Base-by-base conservation (phyloP, 2,329 filamentous ascomycete species). In the Fusarium odoratissimum region DNA sequence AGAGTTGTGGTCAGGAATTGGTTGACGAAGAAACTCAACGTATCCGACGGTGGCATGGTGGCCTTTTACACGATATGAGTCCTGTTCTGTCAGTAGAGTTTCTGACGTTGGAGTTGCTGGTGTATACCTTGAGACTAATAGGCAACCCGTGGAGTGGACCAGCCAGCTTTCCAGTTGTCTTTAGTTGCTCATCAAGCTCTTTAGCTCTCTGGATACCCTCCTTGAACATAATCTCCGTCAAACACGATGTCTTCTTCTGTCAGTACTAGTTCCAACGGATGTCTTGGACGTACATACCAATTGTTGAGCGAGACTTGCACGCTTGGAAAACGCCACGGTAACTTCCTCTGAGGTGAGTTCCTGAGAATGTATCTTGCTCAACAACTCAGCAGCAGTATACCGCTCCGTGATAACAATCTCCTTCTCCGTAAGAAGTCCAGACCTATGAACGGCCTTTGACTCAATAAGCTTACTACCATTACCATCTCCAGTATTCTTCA, bases 31-130 rank as follows among this genome's bases (percentile, higher is more conserved):
- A n/a, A 77, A 79, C 8, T 74, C 68, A 23, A 78, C 62, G 14
- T 77, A 73, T 14, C 78, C 78, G 0, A 79, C 60, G 0, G 78
- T 79, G 4, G 76, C 75, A 42, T 74, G 45, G 8, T 76, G 67
- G 0, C 76, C 78, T 45, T 71, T 68, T 3, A 79, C 44, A 3
- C 68, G 45, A 9, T 73, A 76, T 8, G 72, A 76, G 35, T 79
- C 78, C 75, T 76, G 7, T 0, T 8, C n/a, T n/a, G n/a, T 76
- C 3, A 76, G 54, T 13, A 6, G n/a, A n/a, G n/a, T 1, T 23
- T 10, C 3, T 4, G 3, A 5, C 1, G 2, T 5, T 6, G 1
- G 3, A 13, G 2, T 10, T 8, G 2, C 0, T 2, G 8, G 1
- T 8, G 0, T n/a, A 17, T 60, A 76, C 75, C 72, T 76, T 76